A percentile compares a stretch with the other conserved stretches of the same genome.
These are phyloP conservation scores for Thymus quinquecostatus DNA, from an alignment of 257 asterid genomes.

Conservation along the genomic window DNA sequence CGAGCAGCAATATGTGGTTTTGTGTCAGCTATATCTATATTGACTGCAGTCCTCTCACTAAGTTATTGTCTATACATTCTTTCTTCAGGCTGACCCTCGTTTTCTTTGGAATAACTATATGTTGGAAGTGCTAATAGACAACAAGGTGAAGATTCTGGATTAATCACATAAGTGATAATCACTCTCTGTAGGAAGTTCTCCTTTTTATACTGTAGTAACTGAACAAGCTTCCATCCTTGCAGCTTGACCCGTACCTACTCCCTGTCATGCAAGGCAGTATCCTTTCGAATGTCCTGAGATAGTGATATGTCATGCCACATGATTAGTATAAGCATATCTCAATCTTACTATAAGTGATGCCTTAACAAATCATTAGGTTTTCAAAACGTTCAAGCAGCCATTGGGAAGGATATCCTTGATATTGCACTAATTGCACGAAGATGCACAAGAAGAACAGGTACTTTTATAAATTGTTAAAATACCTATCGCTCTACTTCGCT, in stretches of 20 bases:
- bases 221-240: conserved; percentile 45
- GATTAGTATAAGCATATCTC: conserved; percentile 27
- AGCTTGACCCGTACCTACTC: conserved; percentile 93
- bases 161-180: conserved; percentile 20
- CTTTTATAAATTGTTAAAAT: conserved; percentile 22
- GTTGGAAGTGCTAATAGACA: conserved; percentile 92
- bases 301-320: conserved; percentile 27
- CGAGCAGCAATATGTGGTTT: conserved; percentile 21
- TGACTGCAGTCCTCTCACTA: conserved; percentile 5
- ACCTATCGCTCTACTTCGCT: conserved; percentile 4
- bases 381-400: conserved; percentile 85
- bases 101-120: conserved; percentile 97
- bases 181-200: conserved; percentile 15
- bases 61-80: conserved; percentile 25
- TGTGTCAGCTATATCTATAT: conserved; percentile 17
- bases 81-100: conserved; percentile 93
- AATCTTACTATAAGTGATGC: conserved; percentile 32
- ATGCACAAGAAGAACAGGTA: conserved; percentile 96
- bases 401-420: conserved; percentile 88
- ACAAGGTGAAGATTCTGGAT: conserved; percentile 62
- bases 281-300: conserved; percentile 49
- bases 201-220: conserved; percentile 30
- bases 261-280: conserved; percentile 99
- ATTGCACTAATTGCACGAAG: conserved; percentile 91
- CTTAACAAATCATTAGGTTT: conserved; percentile 87